Base-by-base conservation (phyloP, 2,329 filamentous ascomycete genomes). In the Botrytis fabae region DNA sequence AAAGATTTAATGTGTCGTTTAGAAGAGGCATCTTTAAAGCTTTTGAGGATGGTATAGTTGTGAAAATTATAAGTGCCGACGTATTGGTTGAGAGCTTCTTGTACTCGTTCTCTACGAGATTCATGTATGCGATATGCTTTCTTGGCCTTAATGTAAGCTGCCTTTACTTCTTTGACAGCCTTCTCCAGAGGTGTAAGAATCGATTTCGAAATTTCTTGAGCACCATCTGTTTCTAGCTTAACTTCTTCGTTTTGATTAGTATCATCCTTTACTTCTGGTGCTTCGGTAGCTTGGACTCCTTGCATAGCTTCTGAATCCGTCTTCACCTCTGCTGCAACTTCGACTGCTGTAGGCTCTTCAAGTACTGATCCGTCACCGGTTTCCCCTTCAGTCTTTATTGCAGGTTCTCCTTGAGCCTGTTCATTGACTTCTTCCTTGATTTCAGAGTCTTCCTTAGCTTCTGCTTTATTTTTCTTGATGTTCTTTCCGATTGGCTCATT, bases 11-110 rank as follows among this genome's bases (percentile, higher is more conserved):
- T 99, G 80, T 93, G 90, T 9, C 96, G 90, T 83, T 95, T 96
- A 20, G 94, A 90, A 0, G 94, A 97, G 0, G 94, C 89, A 80
- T 99, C 96, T 54, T 85, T 88, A 83, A 87, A 90, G 0, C 88
- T 86, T 84, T 98, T 99, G 78, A 96, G 92, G 73, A 99, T 90
- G 2, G 96, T 99, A 85, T 97, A 99, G 86, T 99, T 99, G 88
- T 98, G 95, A 85, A 92, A 99, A 85, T 97, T 97, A 79, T 87
- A 88, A 6, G 95, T 98, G 75, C 96, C 96, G 16, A 92, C 83
- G 83, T 96, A 99, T 76, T 87, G 85, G 78, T 89, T 83, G 16
- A 99, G 87, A 0, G 91, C 90, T 48, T 89, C 87, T 81, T 97
- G 93, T 2, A 99, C 89, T 74, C 92, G 90, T 42, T 88, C 84